Evolutionary conservation across 2,329 filamentous ascomycete genomes (phyloP), one percentile per base, ranked within the genome.

Genomic region (Pestalotiopsis sp.): DNA sequence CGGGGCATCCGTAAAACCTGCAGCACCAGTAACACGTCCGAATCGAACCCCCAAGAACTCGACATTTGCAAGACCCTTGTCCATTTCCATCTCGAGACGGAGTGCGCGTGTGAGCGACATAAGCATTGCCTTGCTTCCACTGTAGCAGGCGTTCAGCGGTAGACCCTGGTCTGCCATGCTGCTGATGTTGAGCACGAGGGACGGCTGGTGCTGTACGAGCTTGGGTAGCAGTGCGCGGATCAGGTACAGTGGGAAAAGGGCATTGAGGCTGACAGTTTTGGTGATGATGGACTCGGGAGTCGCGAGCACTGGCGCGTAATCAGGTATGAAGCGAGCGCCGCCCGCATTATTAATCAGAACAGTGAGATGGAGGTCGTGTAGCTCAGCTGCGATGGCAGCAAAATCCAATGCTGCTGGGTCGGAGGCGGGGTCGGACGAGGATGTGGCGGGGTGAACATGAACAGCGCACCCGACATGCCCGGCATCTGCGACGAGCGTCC

Each of bases 111-210:
- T 45, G 17, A 45, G 13, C 17, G 41, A 45, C 12, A 45, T 45
- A 13, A 45, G 41, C 12, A 45, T 5, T 2, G 41, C 41, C 17
- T 45, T 45, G 5, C 41, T 84, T 85, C 31, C 85, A 81, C n/a
- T 86, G 41, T 45, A 45, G 5, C 41, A 45, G 17, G 13, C 12
- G 41, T 45, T 45, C 5, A 45, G 17, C 12, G 41, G 41, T 6
- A 14, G 41, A 4, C 41, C 41, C 13, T 13, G 12, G 11, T 17
- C 17, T 5, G 41, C 41, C 41, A 14, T 13, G 12, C 13, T 45
- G 17, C 41, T 45, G 13, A 45, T 12, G 41, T 45, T 45, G 13
- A 45, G 41, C 13, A 45, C 41, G 41, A 45, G 41, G 13, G 41
- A 45, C 2, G 41, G 41, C 41, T 45, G 17, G 41, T 45, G 13